A percentile compares a stretch with the other conserved stretches of the same genome.
These are phyloP conservation scores for Russula abietina DNA, from an alignment of 768 basidiomycete genomes.

Conservation along the genomic window DNA sequence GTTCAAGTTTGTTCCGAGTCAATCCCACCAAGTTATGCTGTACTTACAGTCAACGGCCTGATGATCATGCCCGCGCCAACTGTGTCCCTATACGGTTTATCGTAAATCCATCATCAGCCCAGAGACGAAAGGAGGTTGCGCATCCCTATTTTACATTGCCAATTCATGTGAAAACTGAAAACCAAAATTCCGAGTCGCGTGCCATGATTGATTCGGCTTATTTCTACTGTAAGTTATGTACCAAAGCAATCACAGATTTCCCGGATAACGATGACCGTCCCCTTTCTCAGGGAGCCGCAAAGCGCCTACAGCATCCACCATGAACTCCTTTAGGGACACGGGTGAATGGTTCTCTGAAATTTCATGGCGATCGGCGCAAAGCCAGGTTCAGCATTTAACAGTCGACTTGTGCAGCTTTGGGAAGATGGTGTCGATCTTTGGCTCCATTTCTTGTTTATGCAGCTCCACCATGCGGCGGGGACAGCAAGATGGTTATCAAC, in stretches of 20 bases:
- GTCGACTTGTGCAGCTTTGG: not conserved
- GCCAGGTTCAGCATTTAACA: not conserved
- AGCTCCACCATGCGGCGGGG: not conserved
- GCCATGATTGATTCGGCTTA: not conserved
- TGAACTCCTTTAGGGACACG: not conserved
- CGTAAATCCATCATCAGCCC: not conserved
- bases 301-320: not conserved
- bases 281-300: not conserved
- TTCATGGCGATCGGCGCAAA: not conserved
- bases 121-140: not conserved
- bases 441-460: not conserved
- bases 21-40: not conserved
- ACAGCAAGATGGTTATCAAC: not conserved
- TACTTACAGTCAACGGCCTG: not conserved
- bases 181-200: not conserved
- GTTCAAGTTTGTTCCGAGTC: not conserved
- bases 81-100: not conserved
- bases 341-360: not conserved
- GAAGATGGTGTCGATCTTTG: not conserved
- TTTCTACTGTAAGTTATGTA: not conserved
- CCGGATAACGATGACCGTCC: not conserved
- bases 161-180: not conserved
- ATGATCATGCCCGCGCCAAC: not conserved
- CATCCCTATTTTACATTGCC: not conserved
- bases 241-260: not conserved